A percentile compares a stretch with the other conserved stretches of the same genome.
These are phyloP conservation scores for Geoglossum glabrum DNA, from an alignment of 495 filamentous ascomycete genomes.

Conservation along the genomic window DNA sequence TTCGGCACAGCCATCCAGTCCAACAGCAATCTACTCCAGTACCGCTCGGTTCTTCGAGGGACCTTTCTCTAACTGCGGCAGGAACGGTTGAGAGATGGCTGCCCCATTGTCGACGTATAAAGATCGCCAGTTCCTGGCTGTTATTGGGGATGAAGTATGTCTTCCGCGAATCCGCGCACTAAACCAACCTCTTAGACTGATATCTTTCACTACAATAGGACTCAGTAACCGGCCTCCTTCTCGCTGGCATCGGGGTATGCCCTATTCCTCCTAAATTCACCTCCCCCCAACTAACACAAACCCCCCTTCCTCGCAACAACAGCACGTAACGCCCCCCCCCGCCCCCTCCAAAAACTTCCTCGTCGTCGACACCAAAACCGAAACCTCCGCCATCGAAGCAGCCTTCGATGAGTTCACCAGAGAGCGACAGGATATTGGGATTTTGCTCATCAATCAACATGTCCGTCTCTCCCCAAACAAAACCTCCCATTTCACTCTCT, in stretches of 20 bases:
- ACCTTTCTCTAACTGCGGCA: no score
- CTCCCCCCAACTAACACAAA: background rate
- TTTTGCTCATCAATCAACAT: conserved; percentile 95
- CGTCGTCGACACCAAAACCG: conserved; percentile 84
- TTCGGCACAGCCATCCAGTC: no score
- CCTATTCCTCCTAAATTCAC: background rate
- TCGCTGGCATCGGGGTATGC: conserved; percentile 86
- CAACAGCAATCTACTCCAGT: no score
- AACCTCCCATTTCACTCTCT: no score
- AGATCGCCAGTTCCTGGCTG: conserved; percentile 88
- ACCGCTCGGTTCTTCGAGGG: no score
- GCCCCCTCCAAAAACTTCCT: conserved; percentile 93
- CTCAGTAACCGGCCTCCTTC: conserved; percentile 80
- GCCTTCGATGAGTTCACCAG: conserved; percentile 78
- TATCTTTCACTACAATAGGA: background rate
- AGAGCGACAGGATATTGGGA: conserved; percentile 85
- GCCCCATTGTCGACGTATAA: conserved; percentile 45
- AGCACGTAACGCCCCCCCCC: conserved; percentile 62
- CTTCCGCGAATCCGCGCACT: background rate
- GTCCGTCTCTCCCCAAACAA: conserved; percentile 29
- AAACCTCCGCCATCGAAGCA: conserved; percentile 67
- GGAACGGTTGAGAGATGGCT: conserved; percentile 21
- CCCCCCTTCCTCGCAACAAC: background rate
- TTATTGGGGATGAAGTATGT: conserved; percentile 88
- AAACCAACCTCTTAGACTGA: background rate